Evolutionary conservation across 371 early-diverging fungal genomes (phyloP).

Genomic region (Actinomucor elegans): DNA sequence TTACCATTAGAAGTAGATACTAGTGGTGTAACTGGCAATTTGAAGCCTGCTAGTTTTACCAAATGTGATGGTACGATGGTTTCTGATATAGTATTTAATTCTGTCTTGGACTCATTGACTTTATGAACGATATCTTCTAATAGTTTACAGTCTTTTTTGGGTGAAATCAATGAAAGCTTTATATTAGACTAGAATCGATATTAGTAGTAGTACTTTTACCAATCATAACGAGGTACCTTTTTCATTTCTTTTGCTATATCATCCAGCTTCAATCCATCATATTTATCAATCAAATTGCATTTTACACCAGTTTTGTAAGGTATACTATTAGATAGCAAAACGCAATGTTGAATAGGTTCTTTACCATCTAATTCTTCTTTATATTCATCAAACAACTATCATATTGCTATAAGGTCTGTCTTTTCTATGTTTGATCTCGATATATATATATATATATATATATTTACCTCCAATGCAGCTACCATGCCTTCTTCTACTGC

Average conservation of each 20-base stretch:
- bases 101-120: conserved; percentile 42
- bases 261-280: conserved; percentile 45
- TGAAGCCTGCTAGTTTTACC: conserved; percentile 60
- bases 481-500: conserved; percentile 67
- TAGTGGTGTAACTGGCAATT: conserved; percentile 41
- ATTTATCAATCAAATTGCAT: conserved; percentile 51
- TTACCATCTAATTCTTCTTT: conserved; percentile 35
- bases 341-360: conserved; percentile 55
- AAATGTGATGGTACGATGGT: conserved; percentile 39
- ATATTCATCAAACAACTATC: conserved; percentile 59
- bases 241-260: conserved; percentile 49
- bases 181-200: conserved; percentile 32
- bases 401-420: not conserved
- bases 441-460: no score
- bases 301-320: conserved; percentile 50
- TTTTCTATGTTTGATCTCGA: no score
- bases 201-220: not conserved
- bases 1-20: no score
- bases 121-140: conserved; percentile 30
- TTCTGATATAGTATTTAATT: conserved; percentile 40
- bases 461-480: conserved; percentile 59
- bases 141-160: conserved; percentile 35
- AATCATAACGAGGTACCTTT: conserved; percentile 31
- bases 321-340: conserved; percentile 55
- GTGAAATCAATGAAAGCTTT: conserved; percentile 47